Evolutionary conservation across 208 protist genomes (phyloP).

Genomic region (Acanthamoeba castellanii): DNA sequence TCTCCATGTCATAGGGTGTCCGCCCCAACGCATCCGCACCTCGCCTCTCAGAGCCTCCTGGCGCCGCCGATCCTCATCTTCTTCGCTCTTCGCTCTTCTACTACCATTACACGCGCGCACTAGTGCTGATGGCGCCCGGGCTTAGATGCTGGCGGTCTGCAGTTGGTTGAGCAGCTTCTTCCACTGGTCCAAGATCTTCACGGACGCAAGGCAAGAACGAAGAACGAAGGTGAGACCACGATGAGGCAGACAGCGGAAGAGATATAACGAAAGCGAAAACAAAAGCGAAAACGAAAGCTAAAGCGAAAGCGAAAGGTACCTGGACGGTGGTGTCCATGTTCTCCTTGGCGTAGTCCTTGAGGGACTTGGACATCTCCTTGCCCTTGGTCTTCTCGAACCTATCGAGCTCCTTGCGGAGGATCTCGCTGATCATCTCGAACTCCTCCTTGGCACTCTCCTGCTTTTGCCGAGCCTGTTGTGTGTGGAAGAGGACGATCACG

Average conservation of each 20-base stretch:
- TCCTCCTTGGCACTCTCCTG: slow-evolving; percentile 66
- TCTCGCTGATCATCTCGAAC: slow-evolving; percentile 73
- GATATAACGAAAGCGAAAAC: slow-evolving; percentile 1
- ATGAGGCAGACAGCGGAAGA: neutral
- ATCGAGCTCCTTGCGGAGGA: slow-evolving; percentile 58
- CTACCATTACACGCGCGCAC: neutral
- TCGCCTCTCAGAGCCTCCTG: too few species aligned
- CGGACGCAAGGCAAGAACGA: neutral
- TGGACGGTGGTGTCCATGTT: slow-evolving; percentile 73
- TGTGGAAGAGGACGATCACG: neutral
- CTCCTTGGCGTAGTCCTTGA: slow-evolving; percentile 61
- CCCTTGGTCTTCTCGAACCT: slow-evolving; percentile 72
- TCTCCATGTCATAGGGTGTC: too few species aligned
- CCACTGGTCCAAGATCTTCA: slow-evolving; percentile 66
- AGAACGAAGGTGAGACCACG: neutral
- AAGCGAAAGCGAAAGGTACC: neutral
- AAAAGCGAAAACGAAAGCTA: neutral
- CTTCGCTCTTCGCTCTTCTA: too few species aligned
- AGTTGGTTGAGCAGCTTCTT: slow-evolving; percentile 73
- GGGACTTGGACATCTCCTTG: slow-evolving; percentile 36
- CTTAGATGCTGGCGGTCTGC: slow-evolving; percentile 29
- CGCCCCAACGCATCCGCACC: too few species aligned
- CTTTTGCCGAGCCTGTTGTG: slow-evolving; percentile 3
- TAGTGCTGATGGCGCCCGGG: neutral
- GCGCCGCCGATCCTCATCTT: too few species aligned